These are phyloP conservation scores for Rhizopus arrhizus DNA, from an alignment of 371 early-diverging fungal genomes.

Conservation along the genomic window DNA sequence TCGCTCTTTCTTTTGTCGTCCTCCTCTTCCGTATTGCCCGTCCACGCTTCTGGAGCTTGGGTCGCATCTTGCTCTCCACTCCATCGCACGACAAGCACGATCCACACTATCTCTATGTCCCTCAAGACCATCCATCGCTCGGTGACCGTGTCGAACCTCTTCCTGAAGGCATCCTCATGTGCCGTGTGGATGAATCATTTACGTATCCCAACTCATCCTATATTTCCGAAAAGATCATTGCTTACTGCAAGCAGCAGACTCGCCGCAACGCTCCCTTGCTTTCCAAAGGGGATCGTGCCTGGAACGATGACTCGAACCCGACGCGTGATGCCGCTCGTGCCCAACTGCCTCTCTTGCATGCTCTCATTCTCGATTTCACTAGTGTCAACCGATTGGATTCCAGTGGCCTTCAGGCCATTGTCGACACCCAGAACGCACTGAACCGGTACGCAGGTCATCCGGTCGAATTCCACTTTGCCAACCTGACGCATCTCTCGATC, in stretches of 20 bases:
- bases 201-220: slow-evolving; percentile 72
- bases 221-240: slow-evolving; percentile 49
- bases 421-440: slow-evolving; percentile 56
- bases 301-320: slow-evolving; percentile 52
- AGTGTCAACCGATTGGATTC: slow-evolving; percentile 66
- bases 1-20: slow-evolving; percentile 63
- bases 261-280: slow-evolving; percentile 26
- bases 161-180: slow-evolving; percentile 63
- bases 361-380: slow-evolving; percentile 67
- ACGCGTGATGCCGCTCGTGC: slow-evolving; percentile 27
- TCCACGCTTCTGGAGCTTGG: slow-evolving; percentile 56
- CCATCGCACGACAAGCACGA: slow-evolving; percentile 3
- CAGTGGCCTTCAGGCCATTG: slow-evolving; percentile 66
- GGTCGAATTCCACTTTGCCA: slow-evolving; percentile 57
- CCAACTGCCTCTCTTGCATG: slow-evolving; percentile 57
- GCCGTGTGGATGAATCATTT: slow-evolving; percentile 65
- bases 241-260: slow-evolving; percentile 40
- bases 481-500: slow-evolving; percentile 41
- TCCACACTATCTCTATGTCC: slow-evolving; percentile 41
- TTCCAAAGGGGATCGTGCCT: slow-evolving; percentile 47
- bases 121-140: slow-evolving; percentile 45
- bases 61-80: slow-evolving; percentile 36
- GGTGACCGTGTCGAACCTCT: slow-evolving; percentile 39
- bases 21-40: slow-evolving; percentile 74
- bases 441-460: slow-evolving; percentile 58